These are phyloP conservation scores for Chaetomium sp. DNA, from an alignment of 2,329 filamentous ascomycete species.

Conservation along the genomic window DNA sequence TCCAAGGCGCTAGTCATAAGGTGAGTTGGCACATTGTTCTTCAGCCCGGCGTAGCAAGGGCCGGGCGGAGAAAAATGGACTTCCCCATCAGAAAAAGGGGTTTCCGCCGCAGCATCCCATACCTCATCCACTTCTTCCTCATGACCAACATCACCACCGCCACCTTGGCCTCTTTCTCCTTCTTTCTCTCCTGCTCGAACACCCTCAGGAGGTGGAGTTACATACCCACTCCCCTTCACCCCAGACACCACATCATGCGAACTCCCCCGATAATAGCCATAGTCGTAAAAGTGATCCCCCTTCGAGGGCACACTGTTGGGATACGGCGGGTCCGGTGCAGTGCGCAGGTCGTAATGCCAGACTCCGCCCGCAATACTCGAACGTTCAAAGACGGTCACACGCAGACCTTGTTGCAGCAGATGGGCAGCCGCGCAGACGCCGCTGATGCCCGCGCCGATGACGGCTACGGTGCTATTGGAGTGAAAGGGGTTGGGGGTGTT, in stretches of 20 bases:
- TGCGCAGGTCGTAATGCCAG: conserved; percentile 33
- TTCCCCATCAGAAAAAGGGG: conserved; percentile 31
- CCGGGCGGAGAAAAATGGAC: conserved; percentile 26
- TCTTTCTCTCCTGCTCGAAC: not conserved
- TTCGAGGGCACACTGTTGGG: conserved; percentile 27
- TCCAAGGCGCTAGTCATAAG: conserved; percentile 38
- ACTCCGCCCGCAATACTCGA: conserved; percentile 31
- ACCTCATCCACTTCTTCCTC: too few relatives aligned
- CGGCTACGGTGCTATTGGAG: conserved; percentile 25
- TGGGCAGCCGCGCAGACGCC: conserved; percentile 35
- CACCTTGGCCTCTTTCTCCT: too few relatives aligned
- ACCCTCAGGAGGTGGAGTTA: conserved; percentile 18
- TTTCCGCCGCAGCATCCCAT: too few relatives aligned
- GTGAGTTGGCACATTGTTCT: conserved; percentile 68
- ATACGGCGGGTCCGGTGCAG: conserved; percentile 28
- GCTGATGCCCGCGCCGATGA: conserved; percentile 37
- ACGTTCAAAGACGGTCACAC: conserved; percentile 35
- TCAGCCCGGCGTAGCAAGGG: conserved; percentile 53
- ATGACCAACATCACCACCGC: too few relatives aligned
- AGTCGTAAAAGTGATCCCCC: conserved; percentile 23
- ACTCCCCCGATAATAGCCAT: too few relatives aligned
- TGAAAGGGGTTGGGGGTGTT: not conserved
- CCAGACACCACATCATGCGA: conserved; percentile 6
- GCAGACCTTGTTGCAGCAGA: conserved; percentile 30
- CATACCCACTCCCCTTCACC: conserved; percentile 15